Percentiles rank a stretch among this genome's conserved stretches.
Conservation (phyloP, 495 filamentous ascomycete species). For the Neurospora sp. region DNA sequence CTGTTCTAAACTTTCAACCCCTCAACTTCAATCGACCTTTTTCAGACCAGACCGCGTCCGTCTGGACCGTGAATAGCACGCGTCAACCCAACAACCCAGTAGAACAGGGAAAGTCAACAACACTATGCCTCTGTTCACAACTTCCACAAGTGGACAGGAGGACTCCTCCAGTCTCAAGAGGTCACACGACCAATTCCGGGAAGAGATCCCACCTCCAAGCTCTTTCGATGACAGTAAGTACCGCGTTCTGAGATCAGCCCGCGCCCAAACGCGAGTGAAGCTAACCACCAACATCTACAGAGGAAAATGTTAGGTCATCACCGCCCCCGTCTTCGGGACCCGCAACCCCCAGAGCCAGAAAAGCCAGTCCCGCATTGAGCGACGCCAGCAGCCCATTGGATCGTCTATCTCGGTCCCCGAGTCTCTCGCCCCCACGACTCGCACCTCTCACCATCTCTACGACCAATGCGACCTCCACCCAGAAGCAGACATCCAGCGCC, state of each 20-base stretch:
- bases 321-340: background rate
- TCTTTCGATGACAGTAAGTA: slow-evolving; percentile 13
- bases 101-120: background rate
- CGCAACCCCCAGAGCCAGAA: slow-evolving; percentile 11
- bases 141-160: slow-evolving; percentile 28
- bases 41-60: background rate
- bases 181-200: slow-evolving; percentile 25
- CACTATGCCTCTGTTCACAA: slow-evolving; percentile 28
- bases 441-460: background rate
- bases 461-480: slow-evolving; percentile 2
- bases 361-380: slow-evolving; percentile 22
- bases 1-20: background rate
- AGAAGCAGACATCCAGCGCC: background rate
- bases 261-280: background rate
- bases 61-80: background rate
- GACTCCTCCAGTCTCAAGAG: slow-evolving; percentile 24
- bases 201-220: slow-evolving; percentile 3
- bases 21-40: background rate
- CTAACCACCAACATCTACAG: slow-evolving; percentile 2
- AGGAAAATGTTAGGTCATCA: slow-evolving; percentile 11
- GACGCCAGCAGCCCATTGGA: slow-evolving; percentile 25
- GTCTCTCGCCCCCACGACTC: slow-evolving; percentile 10
- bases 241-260: background rate
- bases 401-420: slow-evolving; percentile 19
- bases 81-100: background rate